A percentile compares a stretch with the other conserved stretches of the same genome.
phyloP scores from a whole-genome alignment of 1,284 basidiomycete genomes.

The Hemileia vastatrix region DNA sequence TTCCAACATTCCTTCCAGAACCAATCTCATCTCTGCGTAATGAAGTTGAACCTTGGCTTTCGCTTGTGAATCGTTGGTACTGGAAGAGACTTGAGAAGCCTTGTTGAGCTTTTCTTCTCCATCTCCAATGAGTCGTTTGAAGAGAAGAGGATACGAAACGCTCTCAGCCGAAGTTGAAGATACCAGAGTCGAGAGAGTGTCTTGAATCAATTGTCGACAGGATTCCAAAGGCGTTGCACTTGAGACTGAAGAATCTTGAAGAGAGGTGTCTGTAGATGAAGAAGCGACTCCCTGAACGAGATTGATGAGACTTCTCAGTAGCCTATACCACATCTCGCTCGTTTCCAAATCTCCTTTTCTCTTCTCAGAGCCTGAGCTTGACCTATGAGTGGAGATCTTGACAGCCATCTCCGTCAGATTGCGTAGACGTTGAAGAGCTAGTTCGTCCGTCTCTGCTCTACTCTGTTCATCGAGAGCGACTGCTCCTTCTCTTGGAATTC shows the following conservation, averaged over 20 bases:
- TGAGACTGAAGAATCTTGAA: slow-evolving; percentile 17
- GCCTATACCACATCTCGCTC: slow-evolving; percentile 81
- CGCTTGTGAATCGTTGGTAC: slow-evolving; percentile 46
- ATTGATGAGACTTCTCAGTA: slow-evolving; percentile 69
- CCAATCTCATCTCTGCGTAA: slow-evolving; percentile 82
- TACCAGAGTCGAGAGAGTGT: slow-evolving; percentile 73
- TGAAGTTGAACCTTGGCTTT: slow-evolving; percentile 50
- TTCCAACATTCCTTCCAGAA: slow-evolving; percentile 85
- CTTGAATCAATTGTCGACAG: slow-evolving; percentile 68
- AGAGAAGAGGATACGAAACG: slow-evolving; percentile 79
- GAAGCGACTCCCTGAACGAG: slow-evolving; percentile 63
- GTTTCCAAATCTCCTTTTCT: slow-evolving; percentile 49
- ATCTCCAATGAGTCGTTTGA: slow-evolving; percentile 81
- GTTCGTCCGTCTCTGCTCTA: slow-evolving; percentile 40
- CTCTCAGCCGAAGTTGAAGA: slow-evolving; percentile 67
- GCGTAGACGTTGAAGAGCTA: slow-evolving; percentile 48
- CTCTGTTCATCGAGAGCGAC: slow-evolving; percentile 45
- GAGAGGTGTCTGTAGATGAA: not conserved
- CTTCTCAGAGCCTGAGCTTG: not conserved
- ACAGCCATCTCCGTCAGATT: slow-evolving; percentile 36
- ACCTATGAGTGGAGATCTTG: slow-evolving; percentile 25
- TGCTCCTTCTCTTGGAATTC: slow-evolving; percentile 54
- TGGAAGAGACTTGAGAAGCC: no score
- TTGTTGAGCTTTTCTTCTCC: slow-evolving; percentile 44
- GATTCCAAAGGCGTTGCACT: slow-evolving; percentile 48